Base-by-base conservation (phyloP, 2,329 filamentous ascomycete species). In the Huntiella omanensis region DNA sequence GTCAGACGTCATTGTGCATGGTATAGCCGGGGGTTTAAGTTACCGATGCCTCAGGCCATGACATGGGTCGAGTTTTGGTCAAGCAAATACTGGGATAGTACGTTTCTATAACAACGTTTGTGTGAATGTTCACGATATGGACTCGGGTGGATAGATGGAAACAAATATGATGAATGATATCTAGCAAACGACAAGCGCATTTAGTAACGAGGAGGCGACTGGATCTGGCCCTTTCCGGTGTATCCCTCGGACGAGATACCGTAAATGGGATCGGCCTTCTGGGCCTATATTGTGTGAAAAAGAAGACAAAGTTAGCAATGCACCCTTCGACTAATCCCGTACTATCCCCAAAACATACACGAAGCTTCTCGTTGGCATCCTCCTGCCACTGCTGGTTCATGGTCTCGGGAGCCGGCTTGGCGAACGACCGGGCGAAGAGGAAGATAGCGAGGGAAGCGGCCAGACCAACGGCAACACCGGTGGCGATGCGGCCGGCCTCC, bases 321-420 rank as follows among this genome's bases (percentile, higher is more conserved):
- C 2, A 28, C 3, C 22, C 8, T 7, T 10, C 22, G 3, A 28
- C 22, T 10, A 28, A 28, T 28, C 22, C 22, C 8, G 22, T 10
- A 28, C 6, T 10, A 28, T 28, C 6, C 22, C 6, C 17, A 32
- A 36, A 37, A 66, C 77, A 58, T 68, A 93, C 88, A 75, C 78
- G 87, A 64, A 95, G 72, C 65, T 83, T 91, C 70, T 95, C 91
- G 67, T 98, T 94, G 55, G 80, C 74, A 56, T 81, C 81, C 71
- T 96, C 86, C 70, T 98, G 85, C 77, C 83, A 96, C 68, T 98
- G 91, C 73, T 84, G 83, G 68, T 71, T 88, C 87, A 98, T 93
- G 58, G 88, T 93, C 63, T 71, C 69, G 55, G 91, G 91, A 52
- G 73, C 59, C 50, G 75, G 73, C 61, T 75, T 72, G 58, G 82